Base-by-base conservation (phyloP, 441 rosid genomes). In the Croton setiger region DNA sequence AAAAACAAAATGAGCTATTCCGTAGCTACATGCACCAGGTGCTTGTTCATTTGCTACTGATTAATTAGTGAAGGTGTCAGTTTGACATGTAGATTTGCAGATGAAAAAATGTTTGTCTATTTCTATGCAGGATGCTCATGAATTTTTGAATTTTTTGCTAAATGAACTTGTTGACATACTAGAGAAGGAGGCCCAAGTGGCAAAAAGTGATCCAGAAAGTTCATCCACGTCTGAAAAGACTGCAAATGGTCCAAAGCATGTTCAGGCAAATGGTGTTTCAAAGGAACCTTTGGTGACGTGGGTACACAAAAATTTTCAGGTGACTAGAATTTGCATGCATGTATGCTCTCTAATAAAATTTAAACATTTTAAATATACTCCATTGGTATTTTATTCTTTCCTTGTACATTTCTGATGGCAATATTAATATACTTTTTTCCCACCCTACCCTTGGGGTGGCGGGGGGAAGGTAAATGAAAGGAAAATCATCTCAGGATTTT, bases 11-110 rank as follows among this genome's bases (percentile, higher is more conserved):
- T 75, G 99, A 95, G 84, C 88, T 90, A 67, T 95, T 95, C 78
- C 91, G 99, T 44, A 92, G 99, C 78, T 95, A 92, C 76, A 95
- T 95, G 99, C 99, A 92, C 79, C 98, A 95, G 98, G 99, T 92
- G 68, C 53, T 45, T 62, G 23, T 67, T 68, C 67, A 33, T 74
- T 58, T 21, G 4, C 64, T 27, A 61, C 9, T 23, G 18, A 58
- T 27, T 20, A 18, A 52, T 14, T 21, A 20, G 20, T 6, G 20
- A 23, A 21, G 48, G 10, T 3, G 64, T 45, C 14, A 36, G 49
- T 57, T 58, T 7, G 18, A 13, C 23, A 20, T 59, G 45, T 45
- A 1, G 33, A 56, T 49, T 64, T 44, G 1, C 39, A 7, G 53
- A 36, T 54, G 60, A 63, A 64, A 48, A 20, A 58, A 10, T 47